phyloP scores from a whole-genome alignment of 2,329 filamentous ascomycete species.

The Pseudodiploospora longispora region DNA sequence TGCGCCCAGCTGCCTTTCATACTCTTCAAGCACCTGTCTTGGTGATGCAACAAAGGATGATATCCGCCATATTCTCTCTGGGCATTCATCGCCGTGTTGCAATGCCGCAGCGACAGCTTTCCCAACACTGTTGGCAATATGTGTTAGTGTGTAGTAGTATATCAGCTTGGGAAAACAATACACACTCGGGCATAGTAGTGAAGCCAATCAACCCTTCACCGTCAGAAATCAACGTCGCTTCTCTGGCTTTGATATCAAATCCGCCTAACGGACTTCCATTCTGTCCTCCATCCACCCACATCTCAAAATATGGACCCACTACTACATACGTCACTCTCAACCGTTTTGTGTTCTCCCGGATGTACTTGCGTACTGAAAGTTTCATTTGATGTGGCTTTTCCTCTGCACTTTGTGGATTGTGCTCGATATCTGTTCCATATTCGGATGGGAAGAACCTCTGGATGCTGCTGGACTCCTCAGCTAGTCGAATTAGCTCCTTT shows the following conservation, averaged over 20 bases:
- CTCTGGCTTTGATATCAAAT: constrained; percentile 49
- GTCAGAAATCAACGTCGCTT: constrained; percentile 53
- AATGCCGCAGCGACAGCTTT: constrained; percentile 57
- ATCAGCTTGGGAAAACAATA: constrained; percentile 7
- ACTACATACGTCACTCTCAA: constrained; percentile 60
- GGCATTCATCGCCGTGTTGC: constrained; percentile 43
- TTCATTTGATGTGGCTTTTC: constrained; percentile 65
- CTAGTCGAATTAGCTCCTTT: constrained; percentile 52
- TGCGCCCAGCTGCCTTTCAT: constrained; percentile 55
- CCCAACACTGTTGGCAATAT: constrained; percentile 44
- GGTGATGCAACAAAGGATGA: constrained; percentile 65
- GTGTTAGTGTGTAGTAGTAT: neutral
- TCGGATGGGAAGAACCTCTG: constrained; percentile 61
- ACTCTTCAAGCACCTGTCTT: constrained; percentile 55
- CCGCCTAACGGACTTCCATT: constrained; percentile 32
- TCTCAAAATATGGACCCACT: constrained; percentile 60
- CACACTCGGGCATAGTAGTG: constrained; percentile 64
- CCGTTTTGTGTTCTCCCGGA: constrained; percentile 43
- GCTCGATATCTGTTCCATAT: constrained; percentile 59
- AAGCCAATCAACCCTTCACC: constrained; percentile 57
- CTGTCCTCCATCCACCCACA: constrained; percentile 28
- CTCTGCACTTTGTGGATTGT: constrained; percentile 44
- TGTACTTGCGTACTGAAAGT: constrained; percentile 55
- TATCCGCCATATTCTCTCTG: constrained; percentile 53
- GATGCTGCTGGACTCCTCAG: constrained; percentile 44